A percentile compares a stretch with the other conserved stretches of the same genome.
phyloP scores from a whole-genome alignment of 2,329 filamentous ascomycete species.

The Emericellopsis atlantica region DNA sequence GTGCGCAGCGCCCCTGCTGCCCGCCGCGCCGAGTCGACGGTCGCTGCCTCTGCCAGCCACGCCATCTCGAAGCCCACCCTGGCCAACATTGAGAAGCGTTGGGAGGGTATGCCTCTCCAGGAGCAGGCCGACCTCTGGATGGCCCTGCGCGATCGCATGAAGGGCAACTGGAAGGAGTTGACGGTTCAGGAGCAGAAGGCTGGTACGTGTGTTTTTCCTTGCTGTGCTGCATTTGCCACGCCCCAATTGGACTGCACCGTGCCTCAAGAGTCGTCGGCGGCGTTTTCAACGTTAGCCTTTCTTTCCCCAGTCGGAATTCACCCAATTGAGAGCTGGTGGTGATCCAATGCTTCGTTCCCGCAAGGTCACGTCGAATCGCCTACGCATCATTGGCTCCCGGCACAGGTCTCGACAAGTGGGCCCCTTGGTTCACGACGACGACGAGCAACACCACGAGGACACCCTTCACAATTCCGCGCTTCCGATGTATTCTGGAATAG shows the following conservation, averaged over 20 bases:
- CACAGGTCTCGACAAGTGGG: neutral
- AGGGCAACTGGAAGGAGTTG: conserved; percentile 91
- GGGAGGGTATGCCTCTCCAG: conserved; percentile 94
- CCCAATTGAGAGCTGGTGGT: neutral
- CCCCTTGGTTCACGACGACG: neutral
- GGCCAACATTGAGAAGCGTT: conserved; percentile 98
- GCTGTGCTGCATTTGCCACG: neutral
- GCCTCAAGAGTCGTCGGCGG: no score
- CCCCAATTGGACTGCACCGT: no score
- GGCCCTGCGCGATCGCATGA: conserved; percentile 96
- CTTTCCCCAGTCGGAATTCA: neutral
- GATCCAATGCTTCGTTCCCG: neutral
- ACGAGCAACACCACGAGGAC: neutral
- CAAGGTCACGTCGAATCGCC: conserved; percentile 1
- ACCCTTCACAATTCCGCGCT: neutral
- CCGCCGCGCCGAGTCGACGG: conserved; percentile 43
- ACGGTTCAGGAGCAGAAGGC: conserved; percentile 98
- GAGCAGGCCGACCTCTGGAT: conserved; percentile 99
- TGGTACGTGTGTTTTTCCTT: conserved; percentile 50
- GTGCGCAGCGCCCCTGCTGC: conserved; percentile 32
- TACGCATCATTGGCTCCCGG: conserved; percentile 2
- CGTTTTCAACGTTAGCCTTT: no score
- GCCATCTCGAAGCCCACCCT: conserved; percentile 97
- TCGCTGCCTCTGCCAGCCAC: conserved; percentile 34
- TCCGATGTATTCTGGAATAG: neutral